Percentiles rank a stretch among this genome's conserved stretches.
phyloP scores from a whole-genome alignment of 2,329 filamentous ascomycete species.

The Microcyclospora pomicola region DNA sequence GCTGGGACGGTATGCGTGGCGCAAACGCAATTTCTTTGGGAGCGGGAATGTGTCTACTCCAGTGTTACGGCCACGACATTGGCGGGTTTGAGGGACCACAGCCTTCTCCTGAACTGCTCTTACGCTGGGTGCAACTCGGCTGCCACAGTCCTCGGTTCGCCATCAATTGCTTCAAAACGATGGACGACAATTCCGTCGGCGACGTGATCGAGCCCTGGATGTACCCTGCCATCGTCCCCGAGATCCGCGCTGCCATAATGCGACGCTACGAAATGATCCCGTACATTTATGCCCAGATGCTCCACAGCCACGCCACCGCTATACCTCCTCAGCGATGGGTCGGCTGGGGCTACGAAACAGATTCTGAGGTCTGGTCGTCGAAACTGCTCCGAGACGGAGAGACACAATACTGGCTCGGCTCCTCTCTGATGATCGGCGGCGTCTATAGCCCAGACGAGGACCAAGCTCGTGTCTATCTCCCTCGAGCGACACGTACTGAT shows the following conservation, averaged over 20 bases:
- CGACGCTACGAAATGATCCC: conserved; percentile 59
- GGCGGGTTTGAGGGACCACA: conserved; percentile 64
- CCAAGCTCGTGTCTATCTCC: conserved; percentile 48
- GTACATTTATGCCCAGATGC: conserved; percentile 53
- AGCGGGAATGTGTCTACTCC: conserved; percentile 53
- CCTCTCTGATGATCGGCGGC: conserved; percentile 50
- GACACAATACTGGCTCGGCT: conserved; percentile 60
- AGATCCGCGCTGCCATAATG: conserved; percentile 52
- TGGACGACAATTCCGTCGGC: conserved; percentile 50
- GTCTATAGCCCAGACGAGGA: conserved; percentile 48
- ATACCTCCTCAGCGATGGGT: conserved; percentile 56
- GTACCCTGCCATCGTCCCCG: conserved; percentile 52
- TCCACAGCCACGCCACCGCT: conserved; percentile 48
- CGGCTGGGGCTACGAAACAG: conserved; percentile 57
- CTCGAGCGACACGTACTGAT: conserved; percentile 27
- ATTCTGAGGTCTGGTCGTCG: conserved; percentile 50
- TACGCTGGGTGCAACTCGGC: conserved; percentile 61
- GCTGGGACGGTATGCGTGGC: conserved; percentile 60
- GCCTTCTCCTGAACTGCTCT: conserved; percentile 54
- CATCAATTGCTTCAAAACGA: conserved; percentile 69
- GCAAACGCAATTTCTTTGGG: conserved; percentile 56
- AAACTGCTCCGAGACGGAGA: conserved; percentile 47
- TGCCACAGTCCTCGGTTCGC: conserved; percentile 57
- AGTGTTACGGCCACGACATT: conserved; percentile 55
- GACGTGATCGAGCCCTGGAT: conserved; percentile 70